These are phyloP conservation scores for Syncephalastrum monosporum DNA, from an alignment of 371 early-diverging fungal species.

Conservation along the genomic window DNA sequence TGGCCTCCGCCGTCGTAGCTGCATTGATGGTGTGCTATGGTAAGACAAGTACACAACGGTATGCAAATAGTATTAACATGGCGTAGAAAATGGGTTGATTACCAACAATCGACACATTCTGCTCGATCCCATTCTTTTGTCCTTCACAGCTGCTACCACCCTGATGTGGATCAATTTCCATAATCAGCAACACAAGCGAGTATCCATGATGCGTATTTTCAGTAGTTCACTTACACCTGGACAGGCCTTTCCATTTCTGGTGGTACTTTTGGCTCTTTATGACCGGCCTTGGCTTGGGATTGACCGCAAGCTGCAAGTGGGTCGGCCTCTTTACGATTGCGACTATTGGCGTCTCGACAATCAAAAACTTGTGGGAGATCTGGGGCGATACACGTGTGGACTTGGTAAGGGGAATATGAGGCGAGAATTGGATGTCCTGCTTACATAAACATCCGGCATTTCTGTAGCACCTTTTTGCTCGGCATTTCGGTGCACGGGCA, in stretches of 20 bases:
- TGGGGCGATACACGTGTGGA: slow-evolving; percentile 72
- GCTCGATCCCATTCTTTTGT: slow-evolving; percentile 85
- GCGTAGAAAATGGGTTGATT: slow-evolving; percentile 61
- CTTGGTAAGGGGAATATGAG: slow-evolving; percentile 28
- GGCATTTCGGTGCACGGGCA: slow-evolving; percentile 77
- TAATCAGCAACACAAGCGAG: slow-evolving; percentile 58
- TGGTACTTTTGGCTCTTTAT: slow-evolving; percentile 77
- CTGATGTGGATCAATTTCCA: slow-evolving; percentile 85
- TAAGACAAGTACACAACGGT: slow-evolving; percentile 11
- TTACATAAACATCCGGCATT: not conserved
- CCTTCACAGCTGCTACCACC: slow-evolving; percentile 74
- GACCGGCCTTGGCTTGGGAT: slow-evolving; percentile 75
- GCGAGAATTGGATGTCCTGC: not conserved
- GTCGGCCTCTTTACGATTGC: slow-evolving; percentile 92
- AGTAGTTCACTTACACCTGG: not conserved
- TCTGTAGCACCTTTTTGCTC: slow-evolving; percentile 53
- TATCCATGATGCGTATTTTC: not conserved
- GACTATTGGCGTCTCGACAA: slow-evolving; percentile 79
- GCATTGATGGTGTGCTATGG: slow-evolving; percentile 51
- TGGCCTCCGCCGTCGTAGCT: slow-evolving; percentile 38
- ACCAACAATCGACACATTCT: slow-evolving; percentile 90
- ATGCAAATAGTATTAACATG: not conserved
- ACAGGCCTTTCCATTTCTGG: slow-evolving; percentile 62
- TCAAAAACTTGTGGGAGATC: slow-evolving; percentile 91
- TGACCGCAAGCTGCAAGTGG: slow-evolving; percentile 82